Evolutionary conservation across 129 eudicot genomes (phyloP), one percentile per base, ranked within the genome.

Genomic region (Smallanthus sonchifolius): DNA sequence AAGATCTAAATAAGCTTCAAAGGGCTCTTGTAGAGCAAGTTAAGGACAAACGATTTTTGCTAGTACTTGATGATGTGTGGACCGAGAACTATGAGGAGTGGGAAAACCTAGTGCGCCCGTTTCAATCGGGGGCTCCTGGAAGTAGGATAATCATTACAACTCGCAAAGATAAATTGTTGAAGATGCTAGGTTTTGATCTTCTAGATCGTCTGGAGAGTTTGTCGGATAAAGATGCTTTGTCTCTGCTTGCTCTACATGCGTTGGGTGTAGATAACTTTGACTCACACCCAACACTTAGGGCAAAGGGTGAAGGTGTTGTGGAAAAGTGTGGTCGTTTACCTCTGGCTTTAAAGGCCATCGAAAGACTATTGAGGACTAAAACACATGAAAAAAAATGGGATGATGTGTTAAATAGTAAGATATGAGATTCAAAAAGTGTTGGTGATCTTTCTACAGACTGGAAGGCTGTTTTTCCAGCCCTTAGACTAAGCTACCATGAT

Each of bases 11-110:
- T 59, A 68, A 19, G 57, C 80, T 84, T 55, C 88, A 78, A 69
- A 42, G 48, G 19, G 78, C 74, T 5, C 61, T 82, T 5, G 37
- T 43, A 47, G 55, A 75, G 28, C 65, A 51, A 47, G 37, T 84
- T n/a, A 61, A 54, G 11, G 66, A 75, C 51, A 79, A 77, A 13
- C 75, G 36, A 15, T 73, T 83, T 68, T 77, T 87, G 5, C 17
- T 85, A 7, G 76, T 85, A 2, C 36, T 85, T 1, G 90, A 85
- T 57, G 83, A 85, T 73, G 75, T 85, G 10, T 87, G 92, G 92
- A 76, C 72, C 49, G 78, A 81, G 40, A 39, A 72, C 40, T 30
- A 67, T 24, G 64, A 9, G 1, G 78, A 64, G 1, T 87, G 88
- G 88, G 70, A 64, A 15, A 49, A 4, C 6, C 62, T 84, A 4